phyloP scores from a whole-genome alignment of 208 protist genomes.

The Trypanosoma cruzi region DNA sequence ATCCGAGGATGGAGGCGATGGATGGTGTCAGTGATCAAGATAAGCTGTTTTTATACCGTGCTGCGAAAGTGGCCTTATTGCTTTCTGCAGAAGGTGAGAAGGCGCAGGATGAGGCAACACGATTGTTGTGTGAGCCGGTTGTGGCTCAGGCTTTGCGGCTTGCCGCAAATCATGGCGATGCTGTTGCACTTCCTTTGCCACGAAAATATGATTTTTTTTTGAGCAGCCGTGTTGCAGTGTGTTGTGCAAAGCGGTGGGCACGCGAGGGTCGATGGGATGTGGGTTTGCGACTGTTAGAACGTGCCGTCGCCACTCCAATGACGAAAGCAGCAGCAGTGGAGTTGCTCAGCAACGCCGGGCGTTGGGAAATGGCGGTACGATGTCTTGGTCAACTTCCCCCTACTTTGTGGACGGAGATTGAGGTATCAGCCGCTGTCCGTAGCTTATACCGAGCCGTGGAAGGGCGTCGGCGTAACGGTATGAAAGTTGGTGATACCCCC shows the following conservation, averaged over 20 bases:
- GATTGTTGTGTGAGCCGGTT: constrained; percentile 44
- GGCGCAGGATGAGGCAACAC: constrained; percentile 55
- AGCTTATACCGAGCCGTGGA: constrained; percentile 47
- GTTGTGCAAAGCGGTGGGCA: constrained; percentile 16
- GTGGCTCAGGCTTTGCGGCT: neutral
- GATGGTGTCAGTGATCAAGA: neutral
- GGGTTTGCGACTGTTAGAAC: constrained; percentile 22
- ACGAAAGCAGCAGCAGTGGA: constrained; percentile 40
- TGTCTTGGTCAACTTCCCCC: constrained; percentile 37
- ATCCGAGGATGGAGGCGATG: no score
- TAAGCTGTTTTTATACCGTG: constrained; percentile 5
- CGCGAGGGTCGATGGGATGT: constrained; percentile 25
- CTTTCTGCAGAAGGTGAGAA: constrained; percentile 61
- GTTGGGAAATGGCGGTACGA: constrained; percentile 36
- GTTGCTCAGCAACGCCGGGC: constrained; percentile 38
- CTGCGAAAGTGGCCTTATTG: constrained; percentile 45
- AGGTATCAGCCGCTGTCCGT: constrained; percentile 48
- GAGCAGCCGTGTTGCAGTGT: constrained; percentile 23
- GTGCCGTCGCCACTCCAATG: constrained; percentile 31
- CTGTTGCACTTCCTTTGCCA: neutral
- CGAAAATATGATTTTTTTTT: constrained; percentile 27
- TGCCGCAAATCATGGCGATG: neutral
- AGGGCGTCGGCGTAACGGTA: neutral
- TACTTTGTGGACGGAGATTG: constrained; percentile 61
- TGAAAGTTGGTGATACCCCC: neutral